phyloP scores from a whole-genome alignment of 306 rosid genomes.

The Sphenostylis stenocarpa region DNA sequence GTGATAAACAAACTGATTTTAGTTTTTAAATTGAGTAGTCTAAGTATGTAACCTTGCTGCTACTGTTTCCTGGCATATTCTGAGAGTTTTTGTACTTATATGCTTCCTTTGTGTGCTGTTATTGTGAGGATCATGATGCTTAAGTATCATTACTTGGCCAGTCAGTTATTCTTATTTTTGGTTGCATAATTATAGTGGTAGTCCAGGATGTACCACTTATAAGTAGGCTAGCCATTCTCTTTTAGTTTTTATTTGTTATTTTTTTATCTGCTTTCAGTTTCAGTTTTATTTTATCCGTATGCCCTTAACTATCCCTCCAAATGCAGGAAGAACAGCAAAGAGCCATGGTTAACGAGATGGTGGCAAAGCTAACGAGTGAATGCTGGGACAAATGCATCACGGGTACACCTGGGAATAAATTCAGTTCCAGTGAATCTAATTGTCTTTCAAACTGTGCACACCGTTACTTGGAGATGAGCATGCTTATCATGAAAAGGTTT shows the following conservation, averaged over 20 bases:
- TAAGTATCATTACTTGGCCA: not conserved
- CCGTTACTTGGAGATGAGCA: constrained; percentile 75
- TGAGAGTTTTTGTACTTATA: not conserved
- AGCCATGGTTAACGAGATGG: constrained; percentile 80
- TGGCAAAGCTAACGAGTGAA: constrained; percentile 73
- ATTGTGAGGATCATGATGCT: not conserved
- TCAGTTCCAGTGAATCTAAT: constrained; percentile 73
- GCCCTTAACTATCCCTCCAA: not conserved
- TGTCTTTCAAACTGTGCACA: constrained; percentile 86
- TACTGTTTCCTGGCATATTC: not conserved
- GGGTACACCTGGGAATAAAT: constrained; percentile 78
- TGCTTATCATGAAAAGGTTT: constrained; percentile 70
- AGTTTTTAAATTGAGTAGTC: not conserved
- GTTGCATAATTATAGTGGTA: not conserved
- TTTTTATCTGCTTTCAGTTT: not conserved
- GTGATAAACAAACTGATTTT: not conserved
- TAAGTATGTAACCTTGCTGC: not conserved
- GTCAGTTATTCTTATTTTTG: not conserved
- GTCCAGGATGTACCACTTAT: not conserved
- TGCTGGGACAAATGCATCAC: constrained; percentile 97
- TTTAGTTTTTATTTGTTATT: not conserved
- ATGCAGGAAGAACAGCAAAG: constrained; percentile 83
- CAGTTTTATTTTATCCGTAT: no score
- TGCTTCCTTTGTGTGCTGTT: not conserved
- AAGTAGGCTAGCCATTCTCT: not conserved